Percentiles rank a stretch among this genome's conserved stretches.
Conservation (phyloP, 495 filamentous ascomycete genomes). For the Penicillium turbatum region DNA sequence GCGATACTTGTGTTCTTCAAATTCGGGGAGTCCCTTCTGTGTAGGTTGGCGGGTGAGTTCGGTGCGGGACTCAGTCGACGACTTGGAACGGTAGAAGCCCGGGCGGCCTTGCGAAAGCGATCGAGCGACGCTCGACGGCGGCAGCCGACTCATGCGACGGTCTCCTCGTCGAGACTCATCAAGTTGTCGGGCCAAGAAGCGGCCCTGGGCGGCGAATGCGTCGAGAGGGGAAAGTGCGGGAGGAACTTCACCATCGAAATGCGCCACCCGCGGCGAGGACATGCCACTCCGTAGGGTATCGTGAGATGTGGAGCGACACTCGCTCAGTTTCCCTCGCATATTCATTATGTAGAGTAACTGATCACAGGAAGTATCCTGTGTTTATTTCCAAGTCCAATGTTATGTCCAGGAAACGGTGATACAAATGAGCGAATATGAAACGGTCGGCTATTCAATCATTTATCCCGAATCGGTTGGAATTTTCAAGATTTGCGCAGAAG, state of each 20-base stretch:
- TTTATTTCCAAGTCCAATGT: neutral
- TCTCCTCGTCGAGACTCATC: constrained; percentile 65
- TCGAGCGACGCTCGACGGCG: constrained; percentile 74
- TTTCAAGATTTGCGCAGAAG: constrained; percentile 6
- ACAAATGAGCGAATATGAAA: neutral
- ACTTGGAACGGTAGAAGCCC: constrained; percentile 64
- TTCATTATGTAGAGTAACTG: constrained; percentile 38
- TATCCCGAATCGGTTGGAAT: constrained; percentile 17
- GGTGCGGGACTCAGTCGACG: constrained; percentile 32
- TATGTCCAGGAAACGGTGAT: constrained; percentile 6
- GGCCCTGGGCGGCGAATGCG: constrained; percentile 85
- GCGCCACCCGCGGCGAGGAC: constrained; percentile 63
- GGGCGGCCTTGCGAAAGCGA: constrained; percentile 65
- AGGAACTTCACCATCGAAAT: constrained; percentile 80
- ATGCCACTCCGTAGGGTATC: constrained; percentile 50
- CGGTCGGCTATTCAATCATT: constrained; percentile 1
- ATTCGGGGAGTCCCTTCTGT: constrained; percentile 46
- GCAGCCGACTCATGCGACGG: constrained; percentile 76
- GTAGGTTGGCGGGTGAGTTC: constrained; percentile 35
- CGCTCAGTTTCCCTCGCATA: constrained; percentile 54
- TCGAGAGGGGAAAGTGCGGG: constrained; percentile 92
- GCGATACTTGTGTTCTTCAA: constrained; percentile 58
- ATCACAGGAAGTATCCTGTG: neutral
- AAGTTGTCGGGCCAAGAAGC: constrained; percentile 79
- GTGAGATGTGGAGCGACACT: constrained; percentile 60